Base-by-base conservation (phyloP, 768 basidiomycete genomes). In the Hypsizygus marmoreus region DNA sequence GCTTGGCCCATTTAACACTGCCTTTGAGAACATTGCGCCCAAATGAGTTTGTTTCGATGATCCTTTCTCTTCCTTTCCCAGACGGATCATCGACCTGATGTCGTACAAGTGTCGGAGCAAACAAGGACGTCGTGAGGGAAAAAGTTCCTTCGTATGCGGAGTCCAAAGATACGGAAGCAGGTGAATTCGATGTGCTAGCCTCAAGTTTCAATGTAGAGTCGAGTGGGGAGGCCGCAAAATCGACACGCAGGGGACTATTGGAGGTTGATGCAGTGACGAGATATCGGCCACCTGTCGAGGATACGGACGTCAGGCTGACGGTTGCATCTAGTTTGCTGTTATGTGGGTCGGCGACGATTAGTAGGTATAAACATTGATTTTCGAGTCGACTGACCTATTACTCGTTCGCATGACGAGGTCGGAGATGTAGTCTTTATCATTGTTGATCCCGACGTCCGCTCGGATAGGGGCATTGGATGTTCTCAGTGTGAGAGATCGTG, bases 401-500 rank as follows among this genome's bases (percentile, higher is more conserved):
- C 46, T 63, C 2, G 76, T 74, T 16, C 44, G 51, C 36, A 77
- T 55, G 7, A 34, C 30, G 46, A 79, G 50, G 9, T 51, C 49
- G 9, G 63, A 43, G 16, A 57, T 46, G 5, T 45, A 45, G 9
- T 51, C 38, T 22, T 60, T 48, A 8, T 51, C 50, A 40, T 69
- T 70, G 11, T 57, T 29, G 32, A 82, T 43, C 22, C 58, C 62
- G 23, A 79, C 73, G 24, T 61, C 56, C 0, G 67, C 65, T 3
- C 57, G 38, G 49, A 84, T 73, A 4, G 36, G 56, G 0, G 61
- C 72, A 45, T 81, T 80, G n/a, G 57, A 58, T 2, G 75, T 74
- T 14, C 34, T 49, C 13, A 81, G 56, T 12, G 48, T 36, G 20
- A 84, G 62, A 3, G 61, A 60, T 1, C 66, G 60, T 11, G 62